These are phyloP conservation scores for Tetracladium maxilliforme DNA, from an alignment of 2,329 filamentous ascomycete genomes.

Conservation along the genomic window DNA sequence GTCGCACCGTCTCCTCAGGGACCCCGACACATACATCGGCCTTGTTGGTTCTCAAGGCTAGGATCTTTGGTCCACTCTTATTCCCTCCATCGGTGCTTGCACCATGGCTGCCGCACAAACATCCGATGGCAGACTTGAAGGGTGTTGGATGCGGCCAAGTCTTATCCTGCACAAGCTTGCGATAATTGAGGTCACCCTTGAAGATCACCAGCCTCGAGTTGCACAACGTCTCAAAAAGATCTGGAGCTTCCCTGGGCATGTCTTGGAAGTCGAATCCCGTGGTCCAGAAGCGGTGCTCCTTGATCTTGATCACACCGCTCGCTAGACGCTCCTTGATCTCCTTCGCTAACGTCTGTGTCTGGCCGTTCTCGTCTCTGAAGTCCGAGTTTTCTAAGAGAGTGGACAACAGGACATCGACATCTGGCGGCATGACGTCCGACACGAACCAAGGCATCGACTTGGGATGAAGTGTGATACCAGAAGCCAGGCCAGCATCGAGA, in stretches of 20 bases:
- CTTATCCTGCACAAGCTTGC: conserved; percentile 51
- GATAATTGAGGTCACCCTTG: conserved; percentile 58
- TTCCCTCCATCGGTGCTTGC: too few species aligned
- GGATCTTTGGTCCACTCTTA: conserved; percentile 40
- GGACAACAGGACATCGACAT: conserved; percentile 47
- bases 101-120: too few species aligned
- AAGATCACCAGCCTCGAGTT: conserved; percentile 50
- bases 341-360: conserved; percentile 10
- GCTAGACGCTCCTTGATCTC: conserved; percentile 35
- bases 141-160: conserved; percentile 49
- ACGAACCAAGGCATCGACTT: conserved; percentile 61
- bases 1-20: too few species aligned
- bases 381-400: too few species aligned
- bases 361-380: too few species aligned
- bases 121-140: conserved; percentile 47
- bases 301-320: conserved; percentile 2
- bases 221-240: conserved; percentile 42
- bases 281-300: conserved; percentile 44
- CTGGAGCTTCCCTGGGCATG: conserved; percentile 35
- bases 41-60: conserved; percentile 55
- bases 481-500: conserved; percentile 46
- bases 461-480: conserved; percentile 48
- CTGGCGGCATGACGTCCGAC: conserved; percentile 48
- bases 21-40: conserved; percentile 53
- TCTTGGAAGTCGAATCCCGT: conserved; percentile 48